Evolutionary conservation across 345 rosid species (phyloP), one percentile per base, ranked within the genome.

Genomic region (Camelina neglecta): DNA sequence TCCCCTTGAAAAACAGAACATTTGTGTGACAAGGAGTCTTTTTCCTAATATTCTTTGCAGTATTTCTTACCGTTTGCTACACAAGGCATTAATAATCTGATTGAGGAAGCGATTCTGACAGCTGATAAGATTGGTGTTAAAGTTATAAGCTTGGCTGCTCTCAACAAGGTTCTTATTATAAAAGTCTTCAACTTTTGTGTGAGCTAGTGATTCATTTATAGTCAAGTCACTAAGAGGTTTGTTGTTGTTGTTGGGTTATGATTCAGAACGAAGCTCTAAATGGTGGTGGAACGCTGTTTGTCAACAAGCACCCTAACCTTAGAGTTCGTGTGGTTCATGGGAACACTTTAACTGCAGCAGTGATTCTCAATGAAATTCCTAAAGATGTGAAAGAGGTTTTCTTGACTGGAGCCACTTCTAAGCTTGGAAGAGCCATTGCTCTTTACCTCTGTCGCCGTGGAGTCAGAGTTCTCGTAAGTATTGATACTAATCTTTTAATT

Each of bases 101-200:
- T 96, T 4, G 99, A 96, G 69, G 79, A 72, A 38, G 98, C 98
- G 41, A 96, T 96, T 45, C 78, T 96, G 6, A 84, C 74, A 53
- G 99, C 98, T 10, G 91, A 96, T 77, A 83, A 78, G 69, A 57
- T 89, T 44, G 99, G 99, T 29, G 90, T 96, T 12, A 91, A 91
- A 80, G 96, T 96, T 78, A 85, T 96, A 71, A 93, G 99, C 83
- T 92, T 96, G 77, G 99, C 99, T 75, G 99, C 99, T 73, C 79
- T 60, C 4, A 78, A 78, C 74, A 78, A 78, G 81, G 81, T 78
- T 53, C 58, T 69, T 41, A n/a, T 20, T 18, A 29, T 45, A n/a
- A 60, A 57, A 57, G 47, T 57, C 38, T 54, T 1, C 5, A 75
- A 2, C 15, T 65, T 69, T 64, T 47, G 39, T 13, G 26, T 53